phyloP scores from a whole-genome alignment of 768 basidiomycete genomes.

The Tylopilus sp. region DNA sequence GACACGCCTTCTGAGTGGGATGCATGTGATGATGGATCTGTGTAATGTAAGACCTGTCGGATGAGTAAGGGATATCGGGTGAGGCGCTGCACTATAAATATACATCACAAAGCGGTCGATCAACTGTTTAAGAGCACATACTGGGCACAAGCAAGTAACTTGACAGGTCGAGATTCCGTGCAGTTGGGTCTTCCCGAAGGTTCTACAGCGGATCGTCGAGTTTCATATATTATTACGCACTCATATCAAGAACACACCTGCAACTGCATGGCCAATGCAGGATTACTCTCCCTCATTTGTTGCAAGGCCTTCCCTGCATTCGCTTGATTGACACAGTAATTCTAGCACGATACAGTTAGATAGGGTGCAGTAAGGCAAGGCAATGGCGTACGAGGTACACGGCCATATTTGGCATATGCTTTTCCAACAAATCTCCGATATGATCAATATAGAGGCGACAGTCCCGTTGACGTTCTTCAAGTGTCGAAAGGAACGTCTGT shows the following conservation, averaged over 20 bases:
- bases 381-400: conserved; percentile 65
- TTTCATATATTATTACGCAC: not conserved
- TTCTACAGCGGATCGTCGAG: conserved; percentile 38
- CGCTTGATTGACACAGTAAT: conserved; percentile 88
- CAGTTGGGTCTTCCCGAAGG: conserved; percentile 72
- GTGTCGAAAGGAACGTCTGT: conserved; percentile 77
- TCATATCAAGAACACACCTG: conserved; percentile 44
- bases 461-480: conserved; percentile 89
- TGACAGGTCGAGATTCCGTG: conserved; percentile 82
- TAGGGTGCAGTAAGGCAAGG: not conserved
- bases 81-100: conserved; percentile 80
- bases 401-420: conserved; percentile 71
- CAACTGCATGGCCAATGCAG: conserved; percentile 60
- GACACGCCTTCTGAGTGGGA: conserved; percentile 14
- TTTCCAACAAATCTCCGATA: conserved; percentile 81
- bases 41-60: conserved; percentile 80
- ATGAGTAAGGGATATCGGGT: conserved; percentile 92
- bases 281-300: conserved; percentile 64
- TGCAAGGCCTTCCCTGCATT: conserved; percentile 75
- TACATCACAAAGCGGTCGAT: not conserved
- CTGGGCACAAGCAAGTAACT: conserved; percentile 92
- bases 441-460: conserved; percentile 88
- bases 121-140: conserved; percentile 34
- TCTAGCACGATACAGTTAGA: conserved; percentile 37
- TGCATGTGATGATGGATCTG: conserved; percentile 46